Evolutionary conservation across 208 protist species (phyloP).

Genomic region (Tritrichomonas foetus): DNA sequence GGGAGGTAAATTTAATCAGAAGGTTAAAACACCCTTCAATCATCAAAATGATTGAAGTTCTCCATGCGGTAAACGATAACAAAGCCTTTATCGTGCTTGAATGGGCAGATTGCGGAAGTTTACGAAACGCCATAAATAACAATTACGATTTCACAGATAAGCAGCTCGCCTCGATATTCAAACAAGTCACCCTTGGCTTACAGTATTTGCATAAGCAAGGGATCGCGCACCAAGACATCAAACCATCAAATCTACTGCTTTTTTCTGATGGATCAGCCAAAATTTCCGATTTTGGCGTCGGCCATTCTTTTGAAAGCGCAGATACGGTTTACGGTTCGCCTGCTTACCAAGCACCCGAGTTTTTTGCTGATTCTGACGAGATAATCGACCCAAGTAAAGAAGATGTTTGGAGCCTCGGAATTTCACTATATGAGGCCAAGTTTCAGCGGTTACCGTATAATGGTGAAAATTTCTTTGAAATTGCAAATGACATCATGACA

Average conservation of each 20-base stretch:
- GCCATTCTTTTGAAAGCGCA: background rate
- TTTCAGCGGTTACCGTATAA: background rate
- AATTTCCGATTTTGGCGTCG: background rate
- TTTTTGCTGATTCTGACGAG: background rate
- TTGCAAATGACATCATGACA: background rate
- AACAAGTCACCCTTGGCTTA: background rate
- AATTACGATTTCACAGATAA: background rate
- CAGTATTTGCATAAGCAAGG: background rate
- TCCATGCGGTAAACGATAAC: background rate
- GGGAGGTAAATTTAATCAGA: background rate
- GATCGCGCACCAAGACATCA: conserved; percentile 9
- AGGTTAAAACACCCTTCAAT: background rate
- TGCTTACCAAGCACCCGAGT: background rate
- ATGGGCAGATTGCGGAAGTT: background rate
- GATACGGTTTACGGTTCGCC: background rate
- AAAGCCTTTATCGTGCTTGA: background rate
- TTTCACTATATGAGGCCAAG: background rate
- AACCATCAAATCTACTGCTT: background rate
- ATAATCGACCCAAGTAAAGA: background rate
- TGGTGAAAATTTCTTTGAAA: background rate
- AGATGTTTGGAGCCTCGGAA: background rate
- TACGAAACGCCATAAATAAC: background rate
- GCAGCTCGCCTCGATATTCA: background rate
- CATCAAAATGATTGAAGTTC: background rate
- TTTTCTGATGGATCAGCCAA: background rate